A percentile compares a stretch with the other conserved stretches of the same genome.
Evolutionary conservation across 352 stramenopile species (phyloP).

Genomic region (Peronospora destructor): DNA sequence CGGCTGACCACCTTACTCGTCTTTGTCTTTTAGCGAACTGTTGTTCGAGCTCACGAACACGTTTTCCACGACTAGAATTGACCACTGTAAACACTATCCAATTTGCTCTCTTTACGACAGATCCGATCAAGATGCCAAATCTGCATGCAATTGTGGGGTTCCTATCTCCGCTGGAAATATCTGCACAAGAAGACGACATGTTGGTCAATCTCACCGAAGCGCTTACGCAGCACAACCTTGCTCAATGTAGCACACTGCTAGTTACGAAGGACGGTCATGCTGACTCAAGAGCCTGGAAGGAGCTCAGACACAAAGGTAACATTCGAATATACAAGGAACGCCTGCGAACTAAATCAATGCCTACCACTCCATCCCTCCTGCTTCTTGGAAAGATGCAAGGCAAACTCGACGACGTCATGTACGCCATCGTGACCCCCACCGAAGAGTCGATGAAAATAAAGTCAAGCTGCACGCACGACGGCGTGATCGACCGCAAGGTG

Average conservation of each 20-base stretch:
- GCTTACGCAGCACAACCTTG: constrained; percentile 25
- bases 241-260: constrained; percentile 19
- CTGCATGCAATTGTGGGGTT: constrained; percentile 9
- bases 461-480: constrained; percentile 34
- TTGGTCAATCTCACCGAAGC: constrained; percentile 20
- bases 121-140: constrained; percentile 10
- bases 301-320: constrained; percentile 21
- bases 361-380: constrained; percentile 20
- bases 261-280: constrained; percentile 20
- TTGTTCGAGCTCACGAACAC: background rate
- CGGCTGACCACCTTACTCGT: constrained; percentile 1
- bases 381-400: constrained; percentile 18
- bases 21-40: constrained; percentile 17
- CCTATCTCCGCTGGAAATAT: constrained; percentile 12
- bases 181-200: constrained; percentile 13
- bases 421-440: constrained; percentile 27
- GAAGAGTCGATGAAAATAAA: constrained; percentile 32
- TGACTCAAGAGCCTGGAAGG: constrained; percentile 20
- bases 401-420: constrained; percentile 22
- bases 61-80: background rate
- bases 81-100: constrained; percentile 10
- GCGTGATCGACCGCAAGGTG: constrained; percentile 24
- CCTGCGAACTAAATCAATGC: constrained; percentile 1
- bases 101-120: constrained; percentile 13
- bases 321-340: constrained; percentile 27